These are phyloP conservation scores for Hypoxylon crocopeplum DNA, from an alignment of 495 filamentous ascomycete genomes.

Conservation along the genomic window DNA sequence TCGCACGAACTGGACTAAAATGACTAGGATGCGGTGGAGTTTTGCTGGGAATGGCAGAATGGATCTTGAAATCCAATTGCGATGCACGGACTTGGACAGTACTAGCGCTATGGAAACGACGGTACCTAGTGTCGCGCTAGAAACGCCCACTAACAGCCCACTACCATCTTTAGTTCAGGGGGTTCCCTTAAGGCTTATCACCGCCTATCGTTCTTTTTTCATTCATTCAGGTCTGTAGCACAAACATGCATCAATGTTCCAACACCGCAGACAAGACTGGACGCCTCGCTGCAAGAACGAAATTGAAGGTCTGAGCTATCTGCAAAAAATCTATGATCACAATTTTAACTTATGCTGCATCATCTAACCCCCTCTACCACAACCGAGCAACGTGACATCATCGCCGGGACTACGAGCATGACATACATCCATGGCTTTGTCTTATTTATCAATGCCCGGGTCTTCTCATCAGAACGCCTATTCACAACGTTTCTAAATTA, in stretches of 20 bases:
- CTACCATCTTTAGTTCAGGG: constrained; percentile 29
- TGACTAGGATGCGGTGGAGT: constrained; percentile 30
- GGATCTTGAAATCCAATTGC: constrained; percentile 32
- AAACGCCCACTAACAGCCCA: too few species aligned
- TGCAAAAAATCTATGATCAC: constrained; percentile 25
- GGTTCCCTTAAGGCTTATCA: constrained; percentile 16
- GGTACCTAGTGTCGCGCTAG: constrained; percentile 14
- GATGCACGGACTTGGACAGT: too few species aligned
- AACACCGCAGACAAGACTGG: neutral
- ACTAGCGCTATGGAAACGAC: too few species aligned
- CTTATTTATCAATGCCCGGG: neutral
- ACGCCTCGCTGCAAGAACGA: constrained; percentile 13
- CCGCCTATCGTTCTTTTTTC: too few species aligned
- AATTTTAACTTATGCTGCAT: constrained; percentile 26
- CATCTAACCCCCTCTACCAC: constrained; percentile 15
- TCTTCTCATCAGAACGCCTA: neutral
- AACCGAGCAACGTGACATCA: constrained; percentile 28
- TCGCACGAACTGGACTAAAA: constrained; percentile 33
- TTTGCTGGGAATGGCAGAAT: constrained; percentile 19
- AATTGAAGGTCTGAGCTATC: constrained; percentile 22
- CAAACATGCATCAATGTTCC: constrained; percentile 1
- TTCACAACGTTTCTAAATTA: constrained; percentile 25
- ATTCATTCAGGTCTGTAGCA: too few species aligned
- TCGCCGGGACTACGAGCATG: neutral
- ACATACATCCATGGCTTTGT: neutral